phyloP scores from a whole-genome alignment of 768 basidiomycete genomes.

The Lentinula detonsa region DNA sequence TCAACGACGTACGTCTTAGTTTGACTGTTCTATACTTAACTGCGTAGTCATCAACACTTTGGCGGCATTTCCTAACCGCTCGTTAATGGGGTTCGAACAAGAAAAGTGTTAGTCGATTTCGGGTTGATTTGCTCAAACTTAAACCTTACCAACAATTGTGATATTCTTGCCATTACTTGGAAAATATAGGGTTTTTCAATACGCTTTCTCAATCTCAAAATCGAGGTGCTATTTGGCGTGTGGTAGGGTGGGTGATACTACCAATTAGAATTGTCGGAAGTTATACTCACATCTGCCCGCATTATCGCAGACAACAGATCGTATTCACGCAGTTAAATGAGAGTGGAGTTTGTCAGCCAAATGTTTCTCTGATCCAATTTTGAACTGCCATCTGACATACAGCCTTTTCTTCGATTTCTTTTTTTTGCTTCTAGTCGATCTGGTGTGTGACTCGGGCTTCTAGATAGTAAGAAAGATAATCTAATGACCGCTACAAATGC shows the following conservation, averaged over 20 bases:
- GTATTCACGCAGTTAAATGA: slow-evolving; percentile 46
- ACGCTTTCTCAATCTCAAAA: slow-evolving; percentile 38
- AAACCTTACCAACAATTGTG: not conserved
- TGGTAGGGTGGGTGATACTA: slow-evolving; percentile 34
- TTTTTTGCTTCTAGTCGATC: slow-evolving; percentile 13
- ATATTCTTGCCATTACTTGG: not conserved
- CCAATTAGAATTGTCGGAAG: not conserved
- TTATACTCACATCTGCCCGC: not conserved
- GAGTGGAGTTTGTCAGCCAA: slow-evolving; percentile 26
- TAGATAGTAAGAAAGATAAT: not conserved
- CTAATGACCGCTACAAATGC: not conserved
- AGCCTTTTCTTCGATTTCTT: not conserved
- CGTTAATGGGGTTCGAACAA: slow-evolving; percentile 50
- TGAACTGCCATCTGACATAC: not conserved
- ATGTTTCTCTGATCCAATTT: not conserved
- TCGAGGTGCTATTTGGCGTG: slow-evolving; percentile 47
- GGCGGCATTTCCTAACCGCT: slow-evolving; percentile 35
- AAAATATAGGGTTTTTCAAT: slow-evolving; percentile 37
- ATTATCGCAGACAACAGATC: slow-evolving; percentile 40
- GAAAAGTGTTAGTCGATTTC: slow-evolving; percentile 38
- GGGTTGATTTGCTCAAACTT: not conserved
- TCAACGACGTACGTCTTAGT: not conserved
- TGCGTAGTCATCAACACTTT: slow-evolving; percentile 38
- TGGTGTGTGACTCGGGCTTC: slow-evolving; percentile 12
- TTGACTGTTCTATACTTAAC: not conserved